Base-by-base conservation (phyloP, 2,329 filamentous ascomycete species). In the Lachnellula occidentalis region DNA sequence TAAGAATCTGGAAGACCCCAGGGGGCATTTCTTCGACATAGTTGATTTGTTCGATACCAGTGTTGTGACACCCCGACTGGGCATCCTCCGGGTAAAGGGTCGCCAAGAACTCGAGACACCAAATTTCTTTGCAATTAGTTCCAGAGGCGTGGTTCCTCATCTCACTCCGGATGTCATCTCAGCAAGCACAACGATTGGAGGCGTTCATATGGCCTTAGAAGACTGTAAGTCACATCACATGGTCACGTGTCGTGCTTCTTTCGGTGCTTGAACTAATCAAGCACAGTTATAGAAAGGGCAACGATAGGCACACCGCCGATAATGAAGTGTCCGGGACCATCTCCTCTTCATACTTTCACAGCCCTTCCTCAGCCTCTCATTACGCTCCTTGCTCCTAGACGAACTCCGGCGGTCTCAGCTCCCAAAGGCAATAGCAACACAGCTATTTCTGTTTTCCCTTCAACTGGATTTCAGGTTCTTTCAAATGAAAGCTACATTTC, bases 121-220 rank as follows among this genome's bases (percentile, higher is more conserved):
- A 43, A 87, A 88, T 68, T 95, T 87, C 70, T 75, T 96, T 55
- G 86, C 83, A 49, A 77, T 88, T 61, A 88, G 88, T 3, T 96
- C 94, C 34, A 82, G 94, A 65, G 94, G 94, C 21, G 82, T 82
- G 1, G 76, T 97, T 36, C 91, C 94, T 50, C 94, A 99, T 73
- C 73, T 99, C 60, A 88, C 92, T 3, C 92, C 91, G 39, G 94
- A 99, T 74, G 87, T 87, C 58, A 76, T 94, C 61, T 70, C 73
- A 41, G 85, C 82, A 53, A 77, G 87, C 64, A 84, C 85, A 1
- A 69, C 79, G 5, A 76, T 95, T 56, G 75, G 76, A 27, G 88
- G 87, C 24, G 78, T 89, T 3, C 95, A 95, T 68, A 76, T 94
- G 66, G 89, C 87, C 0, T 74, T 97, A 27, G 94, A 99, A 76